Percentiles rank a stretch among this genome's conserved stretches.
Evolutionary conservation across 352 stramenopile species (phyloP).

Genomic region (Phytophthora pistaciae): DNA sequence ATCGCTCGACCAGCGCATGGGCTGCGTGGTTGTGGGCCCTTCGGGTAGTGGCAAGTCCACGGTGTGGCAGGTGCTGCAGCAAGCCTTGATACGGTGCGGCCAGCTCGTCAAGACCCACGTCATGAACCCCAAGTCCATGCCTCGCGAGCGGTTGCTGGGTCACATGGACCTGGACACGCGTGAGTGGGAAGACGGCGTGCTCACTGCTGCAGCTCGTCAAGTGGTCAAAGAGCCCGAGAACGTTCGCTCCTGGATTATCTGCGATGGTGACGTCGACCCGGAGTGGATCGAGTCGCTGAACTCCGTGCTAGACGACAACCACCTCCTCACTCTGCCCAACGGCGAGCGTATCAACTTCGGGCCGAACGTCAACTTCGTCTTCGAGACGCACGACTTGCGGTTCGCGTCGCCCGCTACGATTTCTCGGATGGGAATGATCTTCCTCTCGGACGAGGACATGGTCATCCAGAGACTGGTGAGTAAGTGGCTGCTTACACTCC

Average conservation of each 20-base stretch:
- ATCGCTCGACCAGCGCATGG: constrained; percentile 95
- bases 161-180: constrained; percentile 96
- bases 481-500: constrained; percentile 77
- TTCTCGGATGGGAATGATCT: constrained; percentile 98
- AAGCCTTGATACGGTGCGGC: constrained; percentile 85
- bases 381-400: constrained; percentile 95
- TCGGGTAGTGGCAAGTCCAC: constrained; percentile 95
- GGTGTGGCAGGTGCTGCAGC: constrained; percentile 94
- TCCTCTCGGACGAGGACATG: constrained; percentile 94
- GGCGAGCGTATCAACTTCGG: constrained; percentile 97
- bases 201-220: constrained; percentile 92
- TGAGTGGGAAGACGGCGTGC: constrained; percentile 96
- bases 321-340: constrained; percentile 96
- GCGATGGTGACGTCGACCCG: constrained; percentile 96
- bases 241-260: constrained; percentile 96
- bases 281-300: constrained; percentile 98
- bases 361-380: constrained; percentile 97
- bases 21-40: constrained; percentile 94
- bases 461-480: constrained; percentile 79
- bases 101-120: constrained; percentile 94
- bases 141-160: constrained; percentile 90
- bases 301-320: constrained; percentile 97
- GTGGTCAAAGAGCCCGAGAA: constrained; percentile 92
- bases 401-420: constrained; percentile 97
- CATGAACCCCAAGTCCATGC: constrained; percentile 98